Conservation (phyloP, 2,329 filamentous ascomycete genomes). For the Ilyonectria destructans region DNA sequence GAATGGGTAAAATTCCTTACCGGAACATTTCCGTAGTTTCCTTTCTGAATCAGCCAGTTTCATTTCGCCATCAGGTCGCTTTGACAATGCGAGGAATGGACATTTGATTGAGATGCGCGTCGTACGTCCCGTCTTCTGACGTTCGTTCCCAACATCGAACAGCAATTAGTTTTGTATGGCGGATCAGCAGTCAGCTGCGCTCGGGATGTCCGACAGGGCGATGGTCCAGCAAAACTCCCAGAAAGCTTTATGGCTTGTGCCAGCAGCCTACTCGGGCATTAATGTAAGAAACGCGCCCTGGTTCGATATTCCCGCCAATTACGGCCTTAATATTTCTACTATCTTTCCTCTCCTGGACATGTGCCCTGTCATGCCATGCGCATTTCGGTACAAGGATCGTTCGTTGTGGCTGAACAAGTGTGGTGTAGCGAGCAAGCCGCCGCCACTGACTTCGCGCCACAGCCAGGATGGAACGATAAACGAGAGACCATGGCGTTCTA, state of each 20-base stretch:
- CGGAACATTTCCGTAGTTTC: background rate
- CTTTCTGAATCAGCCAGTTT: background rate
- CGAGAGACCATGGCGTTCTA: no score
- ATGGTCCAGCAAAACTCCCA: conserved; percentile 1
- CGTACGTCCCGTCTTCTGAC: background rate
- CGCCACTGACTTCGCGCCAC: no score
- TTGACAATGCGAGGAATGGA: background rate
- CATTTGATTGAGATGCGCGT: background rate
- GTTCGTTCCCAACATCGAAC: background rate
- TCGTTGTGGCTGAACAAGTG: no score
- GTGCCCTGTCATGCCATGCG: no score
- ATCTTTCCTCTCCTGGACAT: no score
- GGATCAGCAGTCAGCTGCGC: background rate
- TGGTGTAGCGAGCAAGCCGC: no score
- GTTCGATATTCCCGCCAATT: no score
- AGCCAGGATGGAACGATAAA: no score
- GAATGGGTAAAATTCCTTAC: background rate
- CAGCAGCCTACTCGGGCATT: no score
- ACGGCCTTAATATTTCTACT: no score
- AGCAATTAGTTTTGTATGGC: background rate
- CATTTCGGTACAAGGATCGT: no score
- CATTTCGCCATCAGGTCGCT: background rate
- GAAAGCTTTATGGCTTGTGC: background rate
- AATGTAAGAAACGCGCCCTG: no score
- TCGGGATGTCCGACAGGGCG: background rate